These are phyloP conservation scores for Mitragyna speciosa DNA, from an alignment of 257 asterid genomes.

Conservation along the genomic window DNA sequence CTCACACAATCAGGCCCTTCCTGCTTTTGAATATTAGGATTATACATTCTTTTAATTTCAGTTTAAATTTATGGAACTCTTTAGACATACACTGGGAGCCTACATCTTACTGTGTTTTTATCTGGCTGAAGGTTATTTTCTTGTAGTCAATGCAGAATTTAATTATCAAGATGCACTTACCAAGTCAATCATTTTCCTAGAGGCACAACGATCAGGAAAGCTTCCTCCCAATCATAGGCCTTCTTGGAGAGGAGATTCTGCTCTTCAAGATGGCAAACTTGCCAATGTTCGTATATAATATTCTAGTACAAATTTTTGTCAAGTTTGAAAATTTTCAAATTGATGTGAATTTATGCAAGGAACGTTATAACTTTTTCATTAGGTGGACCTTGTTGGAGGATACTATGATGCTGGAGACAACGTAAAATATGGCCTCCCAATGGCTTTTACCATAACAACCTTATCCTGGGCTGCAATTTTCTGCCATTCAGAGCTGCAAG, in stretches of 20 bases:
- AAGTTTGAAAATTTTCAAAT: background rate
- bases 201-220: constrained; percentile 89
- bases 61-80: constrained; percentile 27
- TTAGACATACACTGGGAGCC: constrained; percentile 14
- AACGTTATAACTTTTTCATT: background rate
- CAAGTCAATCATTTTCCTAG: constrained; percentile 71
- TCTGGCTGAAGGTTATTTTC: background rate
- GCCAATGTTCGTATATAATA: constrained; percentile 38
- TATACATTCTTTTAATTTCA: constrained; percentile 19
- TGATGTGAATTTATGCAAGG: background rate
- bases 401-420: constrained; percentile 90
- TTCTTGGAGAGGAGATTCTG: constrained; percentile 84
- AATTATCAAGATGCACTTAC: constrained; percentile 59
- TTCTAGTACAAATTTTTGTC: no score
- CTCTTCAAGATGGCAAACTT: constrained; percentile 61
- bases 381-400: constrained; percentile 89
- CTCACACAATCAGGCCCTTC: background rate
- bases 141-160: constrained; percentile 31
- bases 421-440: constrained; percentile 73
- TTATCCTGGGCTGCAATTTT: constrained; percentile 64
- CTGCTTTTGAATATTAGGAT: background rate
- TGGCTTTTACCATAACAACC: constrained; percentile 83
- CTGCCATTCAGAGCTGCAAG: constrained; percentile 44
- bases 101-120: constrained; percentile 31
- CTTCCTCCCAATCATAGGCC: constrained; percentile 62